Base-by-base conservation (phyloP, 192 early-diverging fungal genomes). In the Coemansia sp. region DNA sequence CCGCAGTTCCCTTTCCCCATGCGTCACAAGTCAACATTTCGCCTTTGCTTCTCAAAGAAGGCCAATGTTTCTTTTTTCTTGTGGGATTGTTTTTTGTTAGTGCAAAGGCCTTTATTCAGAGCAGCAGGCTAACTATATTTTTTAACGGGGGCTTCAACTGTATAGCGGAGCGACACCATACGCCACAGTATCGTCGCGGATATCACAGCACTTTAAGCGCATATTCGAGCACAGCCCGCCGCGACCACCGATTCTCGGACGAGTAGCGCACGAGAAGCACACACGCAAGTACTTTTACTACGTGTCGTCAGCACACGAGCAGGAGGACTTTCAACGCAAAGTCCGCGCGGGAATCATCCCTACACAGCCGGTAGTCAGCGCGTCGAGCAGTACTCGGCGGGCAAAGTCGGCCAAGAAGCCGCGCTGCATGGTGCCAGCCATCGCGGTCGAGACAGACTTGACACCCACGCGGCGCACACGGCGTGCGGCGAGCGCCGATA, bases 201-300 rank as follows among this genome's bases (percentile, higher is more conserved):
- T 94, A 64, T 92, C 91, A 2, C 90, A 94, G 64, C 92, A 94
- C 61, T 94, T 92, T 56, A 91, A 91, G 61, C 86, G 90, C 45
- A 86, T 87, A 30, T 78, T 87, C 22, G 89, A 92, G 42, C 87
- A 88, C 66, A 80, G 82, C 22, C 89, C 89, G 9, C 89, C 89
- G 4, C 81, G 89, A 12, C 81, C 86, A 16, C 88, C 89, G 22
- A 68, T 91, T 10, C 77, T 91, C 0, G 88, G 87, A 16, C 87
- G 88, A 38, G 83, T 83, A 27, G 81, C 87, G 18, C 88, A 91
- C 69, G 82, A 86, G 52, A 72, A 81, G 12, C 84, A 91, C 54
- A 81, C 86, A 14, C 81, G 89, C 47, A 89, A 89, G 58, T 86
- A 88, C 29, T 84, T 88, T 63, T 91, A 91, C 60, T 91, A 86